Evolutionary conservation across 148 eudicot genomes (phyloP).

Genomic region (Fagopyrum tataricum): DNA sequence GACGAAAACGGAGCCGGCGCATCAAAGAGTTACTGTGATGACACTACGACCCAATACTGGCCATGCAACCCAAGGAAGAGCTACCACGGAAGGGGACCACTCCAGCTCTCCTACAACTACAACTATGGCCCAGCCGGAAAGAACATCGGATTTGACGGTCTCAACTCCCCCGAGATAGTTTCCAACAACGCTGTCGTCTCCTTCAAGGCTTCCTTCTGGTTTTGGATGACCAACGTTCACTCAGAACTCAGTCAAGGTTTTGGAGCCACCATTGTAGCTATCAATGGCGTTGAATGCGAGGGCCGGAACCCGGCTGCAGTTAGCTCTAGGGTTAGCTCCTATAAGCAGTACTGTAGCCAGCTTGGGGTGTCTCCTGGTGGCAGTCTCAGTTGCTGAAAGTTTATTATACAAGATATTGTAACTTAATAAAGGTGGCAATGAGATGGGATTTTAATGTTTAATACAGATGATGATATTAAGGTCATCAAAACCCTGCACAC

Average conservation of each 20-base stretch:
- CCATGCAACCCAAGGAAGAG: constrained; percentile 31
- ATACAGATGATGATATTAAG: too few species aligned
- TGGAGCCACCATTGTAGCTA: constrained; percentile 36
- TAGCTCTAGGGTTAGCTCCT: background rate
- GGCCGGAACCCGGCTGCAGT: background rate
- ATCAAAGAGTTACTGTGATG: constrained; percentile 26
- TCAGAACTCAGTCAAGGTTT: constrained; percentile 38
- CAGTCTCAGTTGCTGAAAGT: background rate
- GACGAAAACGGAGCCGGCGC: constrained; percentile 33
- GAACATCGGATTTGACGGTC: constrained; percentile 31
- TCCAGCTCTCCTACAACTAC: constrained; percentile 53
- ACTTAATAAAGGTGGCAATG: too few species aligned
- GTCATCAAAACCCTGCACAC: too few species aligned
- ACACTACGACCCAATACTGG: constrained; percentile 20
- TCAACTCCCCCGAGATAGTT: constrained; percentile 35
- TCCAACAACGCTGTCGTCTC: constrained; percentile 32
- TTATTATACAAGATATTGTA: too few species aligned
- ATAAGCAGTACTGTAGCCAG: background rate
- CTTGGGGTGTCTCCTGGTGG: constrained; percentile 4
- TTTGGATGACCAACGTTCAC: constrained; percentile 41
- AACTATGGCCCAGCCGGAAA: constrained; percentile 48
- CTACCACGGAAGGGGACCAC: constrained; percentile 64
- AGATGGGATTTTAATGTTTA: too few species aligned
- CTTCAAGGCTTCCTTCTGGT: constrained; percentile 57
- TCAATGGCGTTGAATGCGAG: background rate